These are phyloP conservation scores for Hyaloscypha variabilis DNA, from an alignment of 495 filamentous ascomycete genomes.

Conservation along the genomic window DNA sequence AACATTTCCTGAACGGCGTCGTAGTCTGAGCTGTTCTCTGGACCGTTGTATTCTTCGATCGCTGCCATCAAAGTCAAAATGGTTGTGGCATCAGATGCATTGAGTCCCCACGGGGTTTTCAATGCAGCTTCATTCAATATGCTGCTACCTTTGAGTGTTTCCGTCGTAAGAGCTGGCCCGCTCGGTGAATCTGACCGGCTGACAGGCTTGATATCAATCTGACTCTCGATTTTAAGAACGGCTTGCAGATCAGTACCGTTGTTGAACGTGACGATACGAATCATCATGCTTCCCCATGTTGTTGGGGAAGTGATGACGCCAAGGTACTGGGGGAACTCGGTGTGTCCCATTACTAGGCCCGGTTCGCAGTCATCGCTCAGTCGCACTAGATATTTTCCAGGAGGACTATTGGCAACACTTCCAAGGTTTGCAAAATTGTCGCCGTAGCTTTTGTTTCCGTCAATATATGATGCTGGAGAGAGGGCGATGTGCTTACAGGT, in stretches of 20 bases:
- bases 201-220: background rate
- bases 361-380: background rate
- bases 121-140: too few species aligned
- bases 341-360: too few species aligned
- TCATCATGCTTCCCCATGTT: conserved; percentile 22
- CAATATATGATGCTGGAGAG: background rate
- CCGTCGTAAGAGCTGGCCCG: conserved; percentile 2
- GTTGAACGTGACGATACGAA: conserved; percentile 16
- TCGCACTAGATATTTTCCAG: conserved; percentile 13
- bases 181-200: background rate
- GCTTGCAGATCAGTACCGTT: conserved; percentile 18
- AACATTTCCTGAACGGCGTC: background rate
- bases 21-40: too few species aligned
- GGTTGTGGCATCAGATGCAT: too few species aligned
- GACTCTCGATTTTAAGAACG: conserved; percentile 8
- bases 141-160: background rate
- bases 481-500: background rate
- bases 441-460: conserved; percentile 7
- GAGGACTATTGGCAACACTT: background rate
- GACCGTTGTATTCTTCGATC: background rate
- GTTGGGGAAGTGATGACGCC: conserved; percentile 24
- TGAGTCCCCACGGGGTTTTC: too few species aligned
- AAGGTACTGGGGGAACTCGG: conserved; percentile 1
- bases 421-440: conserved; percentile 16
- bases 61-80: conserved; percentile 1